These are phyloP conservation scores for Trichomonascaceae sp. DNA, from an alignment of 1,139 yeast genomes.

Conservation along the genomic window DNA sequence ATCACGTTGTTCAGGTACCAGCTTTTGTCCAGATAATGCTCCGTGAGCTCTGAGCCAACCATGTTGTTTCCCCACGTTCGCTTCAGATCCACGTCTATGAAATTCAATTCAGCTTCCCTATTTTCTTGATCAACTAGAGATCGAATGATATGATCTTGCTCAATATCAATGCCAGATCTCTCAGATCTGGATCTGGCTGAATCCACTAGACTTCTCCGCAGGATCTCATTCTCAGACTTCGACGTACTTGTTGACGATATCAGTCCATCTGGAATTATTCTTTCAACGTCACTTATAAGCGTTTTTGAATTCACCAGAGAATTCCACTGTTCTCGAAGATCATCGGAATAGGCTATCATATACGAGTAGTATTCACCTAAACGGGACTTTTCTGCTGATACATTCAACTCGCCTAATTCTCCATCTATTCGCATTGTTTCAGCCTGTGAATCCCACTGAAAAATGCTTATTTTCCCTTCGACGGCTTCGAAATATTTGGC, in stretches of 20 bases:
- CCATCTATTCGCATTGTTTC: conserved; percentile 28
- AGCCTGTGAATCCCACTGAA: conserved; percentile 27
- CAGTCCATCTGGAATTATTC: conserved; percentile 23
- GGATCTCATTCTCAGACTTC: conserved; percentile 34
- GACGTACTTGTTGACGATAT: conserved; percentile 38
- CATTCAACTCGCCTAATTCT: conserved; percentile 30
- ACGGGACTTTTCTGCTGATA: conserved; percentile 24
- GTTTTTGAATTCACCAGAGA: conserved; percentile 18
- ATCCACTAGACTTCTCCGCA: conserved; percentile 30
- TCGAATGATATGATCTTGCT: conserved; percentile 29
- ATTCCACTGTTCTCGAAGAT: conserved; percentile 24
- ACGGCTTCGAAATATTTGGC: conserved; percentile 29
- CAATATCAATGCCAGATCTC: conserved; percentile 11
- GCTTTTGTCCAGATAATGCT: conserved; percentile 40
- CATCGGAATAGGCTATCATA: conserved; percentile 30
- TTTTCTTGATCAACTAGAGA: conserved; percentile 26
- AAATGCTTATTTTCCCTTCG: conserved; percentile 21
- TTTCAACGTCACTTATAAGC: conserved; percentile 16
- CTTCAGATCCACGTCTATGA: conserved; percentile 35
- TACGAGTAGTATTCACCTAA: conserved; percentile 29
- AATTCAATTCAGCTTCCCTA: conserved; percentile 21
- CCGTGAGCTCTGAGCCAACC: conserved; percentile 8
- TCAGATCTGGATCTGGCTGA: conserved; percentile 21
- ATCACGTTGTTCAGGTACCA: conserved; percentile 37
- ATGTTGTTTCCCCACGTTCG: conserved; percentile 32